A percentile compares a stretch with the other conserved stretches of the same genome.
Evolutionary conservation across 257 asterid species (phyloP).

Genomic region (Lycium barbarum): DNA sequence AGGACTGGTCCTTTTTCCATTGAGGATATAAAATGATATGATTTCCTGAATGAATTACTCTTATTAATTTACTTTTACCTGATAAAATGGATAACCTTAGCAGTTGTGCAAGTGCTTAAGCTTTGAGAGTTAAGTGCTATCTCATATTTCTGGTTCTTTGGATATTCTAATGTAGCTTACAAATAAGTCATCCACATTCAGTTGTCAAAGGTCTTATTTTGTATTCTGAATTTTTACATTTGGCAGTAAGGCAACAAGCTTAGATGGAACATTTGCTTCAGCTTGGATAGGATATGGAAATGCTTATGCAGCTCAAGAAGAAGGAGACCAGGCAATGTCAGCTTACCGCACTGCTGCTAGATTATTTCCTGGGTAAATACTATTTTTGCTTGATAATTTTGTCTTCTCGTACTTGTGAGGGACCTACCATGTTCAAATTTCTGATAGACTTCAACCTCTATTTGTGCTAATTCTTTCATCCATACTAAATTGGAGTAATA

Average conservation of each 20-base stretch:
- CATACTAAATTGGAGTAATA: neutral
- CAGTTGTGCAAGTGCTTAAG: slow-evolving; percentile 1
- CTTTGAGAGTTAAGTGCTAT: slow-evolving; percentile 11
- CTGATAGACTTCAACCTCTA: slow-evolving; percentile 9
- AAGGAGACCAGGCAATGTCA: slow-evolving; percentile 99
- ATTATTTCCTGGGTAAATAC: slow-evolving; percentile 90
- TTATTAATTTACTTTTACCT: neutral
- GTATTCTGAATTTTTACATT: slow-evolving; percentile 30
- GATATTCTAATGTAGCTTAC: slow-evolving; percentile 6
- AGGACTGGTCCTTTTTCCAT: slow-evolving; percentile 27
- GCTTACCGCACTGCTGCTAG: slow-evolving; percentile 99
- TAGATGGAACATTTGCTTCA: slow-evolving; percentile 96
- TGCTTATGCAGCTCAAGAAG: slow-evolving; percentile 96
- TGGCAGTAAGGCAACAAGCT: slow-evolving; percentile 93
- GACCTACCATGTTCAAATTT: neutral
- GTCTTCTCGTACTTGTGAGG: neutral
- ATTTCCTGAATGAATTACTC: neutral
- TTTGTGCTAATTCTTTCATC: slow-evolving; percentile 9
- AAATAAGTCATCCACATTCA: slow-evolving; percentile 4
- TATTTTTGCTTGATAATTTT: neutral
- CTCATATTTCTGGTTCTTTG: neutral
- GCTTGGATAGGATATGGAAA: slow-evolving; percentile 98
- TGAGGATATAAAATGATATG: slow-evolving; percentile 28
- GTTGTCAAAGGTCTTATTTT: slow-evolving; percentile 19
- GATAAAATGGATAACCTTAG: neutral